Evolutionary conservation across 768 basidiomycete species (phyloP).

Genomic region (Rubroboletus pulcherrimus): DNA sequence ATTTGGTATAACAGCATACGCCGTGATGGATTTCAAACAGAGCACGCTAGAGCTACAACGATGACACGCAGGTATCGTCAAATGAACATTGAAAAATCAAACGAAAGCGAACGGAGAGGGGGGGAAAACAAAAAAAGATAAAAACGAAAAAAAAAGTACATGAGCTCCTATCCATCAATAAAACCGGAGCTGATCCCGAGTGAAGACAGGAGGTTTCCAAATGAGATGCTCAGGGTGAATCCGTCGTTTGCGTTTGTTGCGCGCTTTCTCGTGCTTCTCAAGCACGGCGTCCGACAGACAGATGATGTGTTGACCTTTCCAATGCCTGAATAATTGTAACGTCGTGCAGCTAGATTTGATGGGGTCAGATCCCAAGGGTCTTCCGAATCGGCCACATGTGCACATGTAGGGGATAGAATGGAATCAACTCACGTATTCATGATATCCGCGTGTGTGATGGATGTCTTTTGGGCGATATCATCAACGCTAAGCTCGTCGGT

Average conservation of each 20-base stretch:
- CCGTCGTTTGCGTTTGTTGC: constrained; percentile 69
- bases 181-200: constrained; percentile 84
- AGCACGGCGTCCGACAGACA: constrained; percentile 87
- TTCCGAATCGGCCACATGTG: neutral
- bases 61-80: constrained; percentile 7
- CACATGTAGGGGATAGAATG: constrained; percentile 1
- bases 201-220: constrained; percentile 97
- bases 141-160: neutral
- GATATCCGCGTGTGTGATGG: constrained; percentile 92
- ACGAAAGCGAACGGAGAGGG: neutral
- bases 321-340: constrained; percentile 91
- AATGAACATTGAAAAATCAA: neutral
- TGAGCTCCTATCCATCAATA: constrained; percentile 17
- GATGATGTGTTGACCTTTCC: constrained; percentile 92
- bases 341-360: constrained; percentile 73
- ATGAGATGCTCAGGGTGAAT: constrained; percentile 77
- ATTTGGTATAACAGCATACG: constrained; percentile 13
- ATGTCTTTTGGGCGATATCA: constrained; percentile 93
- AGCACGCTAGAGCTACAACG: constrained; percentile 26
- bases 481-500: constrained; percentile 85
- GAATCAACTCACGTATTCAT: constrained; percentile 87
- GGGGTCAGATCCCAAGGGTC: constrained; percentile 8
- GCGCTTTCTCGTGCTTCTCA: constrained; percentile 84
- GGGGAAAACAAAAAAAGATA: neutral
- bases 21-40: constrained; percentile 7